Conservation (phyloP, 768 basidiomycete genomes). For the Filobasidium wieringae region DNA sequence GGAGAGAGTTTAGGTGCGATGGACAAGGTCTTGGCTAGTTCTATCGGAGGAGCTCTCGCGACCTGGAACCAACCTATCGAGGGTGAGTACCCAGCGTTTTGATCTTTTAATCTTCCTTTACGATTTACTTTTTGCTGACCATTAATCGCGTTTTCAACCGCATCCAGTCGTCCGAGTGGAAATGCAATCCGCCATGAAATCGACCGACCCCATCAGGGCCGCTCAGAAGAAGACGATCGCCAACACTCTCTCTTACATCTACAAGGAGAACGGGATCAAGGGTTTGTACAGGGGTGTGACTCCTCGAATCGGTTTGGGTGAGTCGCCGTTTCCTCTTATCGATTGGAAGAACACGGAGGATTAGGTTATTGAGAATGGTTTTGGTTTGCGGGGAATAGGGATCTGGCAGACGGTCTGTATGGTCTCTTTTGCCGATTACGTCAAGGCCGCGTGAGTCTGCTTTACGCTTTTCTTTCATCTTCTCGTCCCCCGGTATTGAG, state of each 20-base stretch:
- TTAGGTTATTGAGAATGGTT: background rate
- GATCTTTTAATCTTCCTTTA: background rate
- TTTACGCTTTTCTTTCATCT: no score
- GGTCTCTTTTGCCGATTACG: conserved; percentile 95
- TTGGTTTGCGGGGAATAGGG: conserved; percentile 3
- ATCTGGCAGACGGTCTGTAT: conserved; percentile 58
- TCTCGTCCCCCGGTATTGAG: no score
- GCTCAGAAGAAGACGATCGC: conserved; percentile 68
- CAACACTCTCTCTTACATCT: conserved; percentile 86
- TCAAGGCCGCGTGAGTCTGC: conserved; percentile 51
- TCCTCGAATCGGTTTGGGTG: conserved; percentile 85
- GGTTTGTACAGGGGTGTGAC: conserved; percentile 96
- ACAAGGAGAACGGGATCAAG: conserved; percentile 89
- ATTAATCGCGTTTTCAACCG: no score
- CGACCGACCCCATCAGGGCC: conserved; percentile 63
- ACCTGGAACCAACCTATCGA: conserved; percentile 99
- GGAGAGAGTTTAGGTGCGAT: conserved; percentile 57
- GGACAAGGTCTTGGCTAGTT: conserved; percentile 81
- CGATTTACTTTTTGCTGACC: no score
- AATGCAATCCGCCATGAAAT: conserved; percentile 99
- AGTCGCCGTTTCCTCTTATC: no score
- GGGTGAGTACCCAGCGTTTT: conserved; percentile 51
- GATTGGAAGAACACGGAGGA: conserved; percentile 42
- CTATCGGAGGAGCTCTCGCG: conserved; percentile 80
- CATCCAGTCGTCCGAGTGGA: conserved; percentile 37